Conservation (phyloP, 2,329 filamentous ascomycete species). For the Beauveria pseudobassiana region DNA sequence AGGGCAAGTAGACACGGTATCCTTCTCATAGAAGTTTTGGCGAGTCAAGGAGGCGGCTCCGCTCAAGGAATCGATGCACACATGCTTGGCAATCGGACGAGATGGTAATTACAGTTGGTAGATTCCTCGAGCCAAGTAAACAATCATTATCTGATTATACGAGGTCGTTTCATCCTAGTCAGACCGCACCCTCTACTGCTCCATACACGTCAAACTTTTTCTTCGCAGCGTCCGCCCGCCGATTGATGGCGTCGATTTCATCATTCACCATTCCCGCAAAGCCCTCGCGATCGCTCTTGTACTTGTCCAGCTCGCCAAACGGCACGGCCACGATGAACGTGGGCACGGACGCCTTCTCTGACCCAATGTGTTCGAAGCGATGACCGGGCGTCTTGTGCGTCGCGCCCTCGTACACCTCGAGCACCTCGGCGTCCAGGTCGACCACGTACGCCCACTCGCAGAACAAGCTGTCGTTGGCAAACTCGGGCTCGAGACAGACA, state of each 20-base stretch:
- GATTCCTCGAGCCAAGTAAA: no score
- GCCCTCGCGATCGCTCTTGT: neutral
- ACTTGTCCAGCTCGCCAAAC: neutral
- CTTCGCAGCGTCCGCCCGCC: neutral
- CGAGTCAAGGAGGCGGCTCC: no score
- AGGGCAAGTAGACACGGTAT: no score
- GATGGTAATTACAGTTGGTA: no score
- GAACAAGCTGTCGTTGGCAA: constrained; percentile 3
- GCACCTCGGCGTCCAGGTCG: neutral
- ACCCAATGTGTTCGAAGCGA: neutral
- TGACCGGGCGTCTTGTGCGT: neutral
- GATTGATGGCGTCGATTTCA: neutral
- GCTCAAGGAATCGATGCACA: no score
- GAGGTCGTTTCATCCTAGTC: no score
- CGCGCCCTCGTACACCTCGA: neutral
- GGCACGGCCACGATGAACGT: neutral
- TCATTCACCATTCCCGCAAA: neutral
- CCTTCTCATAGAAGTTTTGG: no score
- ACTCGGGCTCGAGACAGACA: neutral
- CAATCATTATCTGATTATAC: no score
- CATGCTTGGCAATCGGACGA: no score
- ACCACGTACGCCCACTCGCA: constrained; percentile 10
- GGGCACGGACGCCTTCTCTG: neutral
- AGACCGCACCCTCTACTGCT: neutral
- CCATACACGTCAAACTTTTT: neutral